A percentile compares a stretch with the other conserved stretches of the same genome.
phyloP scores from a whole-genome alignment of 768 basidiomycete species.

The Kwoniella sp. region DNA sequence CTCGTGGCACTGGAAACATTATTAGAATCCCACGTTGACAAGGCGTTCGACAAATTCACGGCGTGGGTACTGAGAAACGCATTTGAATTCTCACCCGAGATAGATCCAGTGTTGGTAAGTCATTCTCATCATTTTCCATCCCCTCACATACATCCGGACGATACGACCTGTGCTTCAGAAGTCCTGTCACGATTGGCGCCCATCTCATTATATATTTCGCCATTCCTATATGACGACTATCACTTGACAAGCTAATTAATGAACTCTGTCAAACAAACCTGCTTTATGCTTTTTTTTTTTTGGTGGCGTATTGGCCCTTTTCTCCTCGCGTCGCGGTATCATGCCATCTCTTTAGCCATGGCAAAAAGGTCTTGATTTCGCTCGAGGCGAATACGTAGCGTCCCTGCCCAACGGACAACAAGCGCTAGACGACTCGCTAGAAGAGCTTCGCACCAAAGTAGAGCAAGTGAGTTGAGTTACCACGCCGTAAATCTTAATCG shows the following conservation, averaged over 20 bases:
- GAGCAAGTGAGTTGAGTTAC: slow-evolving; percentile 72
- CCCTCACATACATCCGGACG: no score
- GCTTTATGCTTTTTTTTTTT: no score
- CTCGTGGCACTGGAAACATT: slow-evolving; percentile 84
- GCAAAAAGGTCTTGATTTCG: slow-evolving; percentile 72
- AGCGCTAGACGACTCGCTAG: slow-evolving; percentile 67
- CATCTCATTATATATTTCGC: no score
- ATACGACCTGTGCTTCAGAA: no score
- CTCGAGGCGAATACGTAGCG: slow-evolving; percentile 58
- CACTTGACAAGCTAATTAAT: no score
- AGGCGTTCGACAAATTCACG: slow-evolving; percentile 89
- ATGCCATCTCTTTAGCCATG: no score
- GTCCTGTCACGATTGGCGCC: no score
- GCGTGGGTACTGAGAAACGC: slow-evolving; percentile 86
- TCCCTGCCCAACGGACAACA: slow-evolving; percentile 57
- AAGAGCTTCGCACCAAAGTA: slow-evolving; percentile 67
- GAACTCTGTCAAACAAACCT: no score
- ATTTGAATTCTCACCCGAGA: slow-evolving; percentile 64
- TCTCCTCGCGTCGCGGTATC: no score
- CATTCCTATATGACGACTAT: no score
- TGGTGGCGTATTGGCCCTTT: no score
- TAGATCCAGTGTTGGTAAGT: slow-evolving; percentile 49
- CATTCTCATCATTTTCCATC: background rate
- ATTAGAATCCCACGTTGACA: slow-evolving; percentile 81
- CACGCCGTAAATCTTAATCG: no score